Evolutionary conservation across 1,284 basidiomycete species (phyloP).

Genomic region (Sanguinoderma infundibulare): DNA sequence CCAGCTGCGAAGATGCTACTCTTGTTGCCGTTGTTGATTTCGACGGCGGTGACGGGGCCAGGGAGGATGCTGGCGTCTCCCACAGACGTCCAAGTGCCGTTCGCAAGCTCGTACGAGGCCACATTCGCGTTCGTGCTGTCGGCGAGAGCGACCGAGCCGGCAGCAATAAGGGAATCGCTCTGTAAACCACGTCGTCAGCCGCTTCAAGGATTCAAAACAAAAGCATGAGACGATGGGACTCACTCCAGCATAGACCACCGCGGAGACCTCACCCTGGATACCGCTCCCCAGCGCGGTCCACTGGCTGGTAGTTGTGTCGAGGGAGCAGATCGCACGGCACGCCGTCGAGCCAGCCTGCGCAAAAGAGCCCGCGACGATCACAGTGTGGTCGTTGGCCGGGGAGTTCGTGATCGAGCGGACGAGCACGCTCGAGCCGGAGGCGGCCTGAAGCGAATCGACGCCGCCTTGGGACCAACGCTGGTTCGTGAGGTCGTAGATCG

Average conservation of each 20-base stretch:
- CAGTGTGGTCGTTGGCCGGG: constrained; percentile 58
- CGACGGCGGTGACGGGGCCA: constrained; percentile 89
- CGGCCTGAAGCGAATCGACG: constrained; percentile 62
- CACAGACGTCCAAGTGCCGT: constrained; percentile 80
- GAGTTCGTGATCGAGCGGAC: constrained; percentile 80
- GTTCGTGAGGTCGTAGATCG: constrained; percentile 73
- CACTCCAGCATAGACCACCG: constrained; percentile 84
- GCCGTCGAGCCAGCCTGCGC: constrained; percentile 74
- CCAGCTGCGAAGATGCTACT: constrained; percentile 93
- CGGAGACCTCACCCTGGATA: constrained; percentile 81
- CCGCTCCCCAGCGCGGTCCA: constrained; percentile 88
- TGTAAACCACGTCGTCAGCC: constrained; percentile 34
- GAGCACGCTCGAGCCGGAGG: constrained; percentile 58
- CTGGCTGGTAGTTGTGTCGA: constrained; percentile 68
- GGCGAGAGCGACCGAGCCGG: constrained; percentile 74
- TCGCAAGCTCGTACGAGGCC: constrained; percentile 74
- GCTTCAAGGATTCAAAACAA: background rate
- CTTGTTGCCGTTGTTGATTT: constrained; percentile 80
- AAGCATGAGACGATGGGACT: constrained; percentile 34
- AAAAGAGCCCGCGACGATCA: constrained; percentile 90
- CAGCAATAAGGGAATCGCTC: constrained; percentile 68
- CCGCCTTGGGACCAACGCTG: constrained; percentile 63
- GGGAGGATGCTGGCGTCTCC: constrained; percentile 72
- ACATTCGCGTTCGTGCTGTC: constrained; percentile 43
- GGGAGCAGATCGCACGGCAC: constrained; percentile 84